Percentiles rank a stretch among this genome's conserved stretches.
Evolutionary conservation across 1,284 basidiomycete species (phyloP).

Genomic region (Bjerkandera adusta): DNA sequence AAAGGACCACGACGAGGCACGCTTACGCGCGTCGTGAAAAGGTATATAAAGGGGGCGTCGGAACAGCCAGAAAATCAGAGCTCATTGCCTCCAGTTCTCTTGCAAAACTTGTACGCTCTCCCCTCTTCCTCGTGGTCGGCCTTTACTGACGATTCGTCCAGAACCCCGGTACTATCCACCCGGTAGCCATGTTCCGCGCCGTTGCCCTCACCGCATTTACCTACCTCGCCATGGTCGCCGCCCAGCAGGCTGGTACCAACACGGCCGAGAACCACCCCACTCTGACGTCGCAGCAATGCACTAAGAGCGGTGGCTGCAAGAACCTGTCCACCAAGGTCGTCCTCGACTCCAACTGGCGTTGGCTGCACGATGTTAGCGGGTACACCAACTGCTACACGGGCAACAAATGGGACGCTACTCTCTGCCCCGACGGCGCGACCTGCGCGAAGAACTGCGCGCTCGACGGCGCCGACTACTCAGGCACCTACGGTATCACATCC

Average conservation of each 20-base stretch:
- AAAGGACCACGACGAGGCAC: not conserved
- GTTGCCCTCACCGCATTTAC: slow-evolving; percentile 26
- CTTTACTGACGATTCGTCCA: not conserved
- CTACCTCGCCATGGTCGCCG: slow-evolving; percentile 24
- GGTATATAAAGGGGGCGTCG: slow-evolving; percentile 4
- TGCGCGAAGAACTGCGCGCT: slow-evolving; percentile 49
- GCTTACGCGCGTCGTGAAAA: not conserved
- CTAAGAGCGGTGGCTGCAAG: slow-evolving; percentile 24
- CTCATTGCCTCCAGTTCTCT: slow-evolving; percentile 1
- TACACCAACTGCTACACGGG: slow-evolving; percentile 38
- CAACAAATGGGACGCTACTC: slow-evolving; percentile 32
- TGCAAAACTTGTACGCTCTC: slow-evolving; percentile 1
- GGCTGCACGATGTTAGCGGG: slow-evolving; percentile 30
- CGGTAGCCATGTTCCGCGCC: slow-evolving; percentile 23
- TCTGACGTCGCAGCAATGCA: slow-evolving; percentile 30
- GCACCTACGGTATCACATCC: slow-evolving; percentile 42
- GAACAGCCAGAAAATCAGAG: slow-evolving; percentile 2
- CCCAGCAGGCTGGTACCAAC: slow-evolving; percentile 34
- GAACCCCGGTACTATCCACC: not conserved
- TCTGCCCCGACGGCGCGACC: slow-evolving; percentile 34
- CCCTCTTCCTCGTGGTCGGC: not conserved
- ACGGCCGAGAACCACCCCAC: slow-evolving; percentile 34
- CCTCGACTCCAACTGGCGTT: slow-evolving; percentile 38
- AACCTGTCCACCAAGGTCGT: slow-evolving; percentile 27
- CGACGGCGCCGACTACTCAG: slow-evolving; percentile 55